Evolutionary conservation across 2,329 filamentous ascomycete species (phyloP).

Genomic region (Microcyclosporella mali): DNA sequence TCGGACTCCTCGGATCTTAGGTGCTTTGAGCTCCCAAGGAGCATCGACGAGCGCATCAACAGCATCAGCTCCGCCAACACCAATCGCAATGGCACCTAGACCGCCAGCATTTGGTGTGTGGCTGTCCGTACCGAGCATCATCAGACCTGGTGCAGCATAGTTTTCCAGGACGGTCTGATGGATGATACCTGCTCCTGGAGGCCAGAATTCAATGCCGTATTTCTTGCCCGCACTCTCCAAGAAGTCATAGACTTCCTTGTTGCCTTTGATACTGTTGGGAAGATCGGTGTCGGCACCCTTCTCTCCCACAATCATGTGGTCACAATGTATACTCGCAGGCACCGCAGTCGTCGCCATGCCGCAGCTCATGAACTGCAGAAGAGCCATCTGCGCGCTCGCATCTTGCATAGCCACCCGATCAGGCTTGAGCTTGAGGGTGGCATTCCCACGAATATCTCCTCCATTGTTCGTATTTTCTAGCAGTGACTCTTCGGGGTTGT

Average conservation of each 20-base stretch:
- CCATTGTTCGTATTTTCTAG: slow-evolving; percentile 78
- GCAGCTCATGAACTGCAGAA: slow-evolving; percentile 98
- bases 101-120: slow-evolving; percentile 98
- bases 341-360: slow-evolving; percentile 83
- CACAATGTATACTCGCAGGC: slow-evolving; percentile 95
- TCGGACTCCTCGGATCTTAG: slow-evolving; percentile 79
- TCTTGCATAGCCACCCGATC: slow-evolving; percentile 99
- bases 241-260: slow-evolving; percentile 97
- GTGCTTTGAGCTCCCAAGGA: slow-evolving; percentile 95
- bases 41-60: slow-evolving; percentile 94
- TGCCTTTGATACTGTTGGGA: slow-evolving; percentile 75
- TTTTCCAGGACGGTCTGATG: slow-evolving; percentile 98
- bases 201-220: slow-evolving; percentile 95
- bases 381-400: slow-evolving; percentile 95
- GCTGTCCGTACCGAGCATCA: slow-evolving; percentile 98
- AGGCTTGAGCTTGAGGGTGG: slow-evolving; percentile 93
- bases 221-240: slow-evolving; percentile 84
- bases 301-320: slow-evolving; percentile 96
- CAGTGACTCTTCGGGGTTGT: slow-evolving; percentile 82
- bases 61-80: slow-evolving; percentile 93
- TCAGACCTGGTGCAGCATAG: slow-evolving; percentile 90
- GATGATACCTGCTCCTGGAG: slow-evolving; percentile 87
- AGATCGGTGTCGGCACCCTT: slow-evolving; percentile 83
- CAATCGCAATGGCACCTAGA: slow-evolving; percentile 87
- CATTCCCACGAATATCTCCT: slow-evolving; percentile 72